Percentiles rank a stretch among this genome's conserved stretches.
Conservation (phyloP, 2,329 filamentous ascomycete genomes). For the Pleoardoris graminearum region DNA sequence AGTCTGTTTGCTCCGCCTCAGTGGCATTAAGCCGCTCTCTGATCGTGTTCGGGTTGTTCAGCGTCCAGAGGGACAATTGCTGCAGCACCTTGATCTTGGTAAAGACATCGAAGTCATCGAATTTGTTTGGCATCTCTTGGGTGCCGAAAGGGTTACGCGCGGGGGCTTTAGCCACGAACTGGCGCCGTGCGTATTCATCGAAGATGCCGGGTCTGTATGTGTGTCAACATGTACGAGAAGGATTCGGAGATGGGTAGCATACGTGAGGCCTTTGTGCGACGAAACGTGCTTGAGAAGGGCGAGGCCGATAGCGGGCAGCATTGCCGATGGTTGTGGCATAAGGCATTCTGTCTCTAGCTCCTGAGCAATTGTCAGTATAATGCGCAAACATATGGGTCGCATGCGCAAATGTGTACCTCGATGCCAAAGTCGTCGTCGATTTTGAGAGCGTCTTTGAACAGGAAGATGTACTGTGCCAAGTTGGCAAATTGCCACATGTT, state of each 20-base stretch:
- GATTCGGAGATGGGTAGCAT: constrained; percentile 47
- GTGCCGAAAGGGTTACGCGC: constrained; percentile 82
- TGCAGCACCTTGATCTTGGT: constrained; percentile 83
- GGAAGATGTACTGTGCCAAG: constrained; percentile 87
- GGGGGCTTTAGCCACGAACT: constrained; percentile 82
- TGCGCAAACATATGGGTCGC: constrained; percentile 16
- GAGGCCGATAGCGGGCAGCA: constrained; percentile 80
- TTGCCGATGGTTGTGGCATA: constrained; percentile 70
- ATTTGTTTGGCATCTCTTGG: constrained; percentile 71
- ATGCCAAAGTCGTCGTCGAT: constrained; percentile 87
- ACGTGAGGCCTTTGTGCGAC: constrained; percentile 91
- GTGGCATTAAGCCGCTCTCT: constrained; percentile 84
- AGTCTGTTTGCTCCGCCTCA: constrained; percentile 78
- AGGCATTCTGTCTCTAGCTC: constrained; percentile 88
- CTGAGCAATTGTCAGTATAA: constrained; percentile 55
- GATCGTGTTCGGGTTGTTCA: constrained; percentile 84
- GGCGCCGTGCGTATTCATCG: constrained; percentile 88
- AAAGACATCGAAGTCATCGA: constrained; percentile 79
- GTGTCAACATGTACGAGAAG: constrained; percentile 18
- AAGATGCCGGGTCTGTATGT: constrained; percentile 75
- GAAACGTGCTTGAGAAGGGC: constrained; percentile 90
- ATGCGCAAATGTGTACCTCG: constrained; percentile 64
- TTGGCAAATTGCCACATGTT: constrained; percentile 97
- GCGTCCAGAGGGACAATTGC: constrained; percentile 85
- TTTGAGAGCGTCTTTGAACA: constrained; percentile 88